Percentiles rank a stretch among this genome's conserved stretches.
Conservation (phyloP, 768 basidiomycete species). For the Gloeophyllum trabeum region DNA sequence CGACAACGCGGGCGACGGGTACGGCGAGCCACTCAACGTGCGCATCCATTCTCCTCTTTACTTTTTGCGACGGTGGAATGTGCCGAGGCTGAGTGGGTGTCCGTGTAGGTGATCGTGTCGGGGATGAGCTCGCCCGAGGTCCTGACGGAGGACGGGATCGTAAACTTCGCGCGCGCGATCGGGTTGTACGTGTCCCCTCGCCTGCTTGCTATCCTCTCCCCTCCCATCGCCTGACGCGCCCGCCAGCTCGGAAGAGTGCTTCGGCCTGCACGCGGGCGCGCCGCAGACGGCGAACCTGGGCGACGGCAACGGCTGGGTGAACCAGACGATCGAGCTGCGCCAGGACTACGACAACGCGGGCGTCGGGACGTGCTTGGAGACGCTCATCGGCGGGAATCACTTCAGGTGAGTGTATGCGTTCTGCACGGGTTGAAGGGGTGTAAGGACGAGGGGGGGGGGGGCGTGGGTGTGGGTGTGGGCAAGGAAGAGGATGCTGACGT, state of each 20-base stretch:
- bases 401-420: conserved; percentile 2
- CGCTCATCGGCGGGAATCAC: conserved; percentile 8
- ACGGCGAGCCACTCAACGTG: conserved; percentile 27
- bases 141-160: conserved; percentile 37
- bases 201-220: not conserved
- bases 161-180: conserved; percentile 42
- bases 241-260: conserved; percentile 13
- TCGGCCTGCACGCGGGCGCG: conserved; percentile 21
- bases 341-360: conserved; percentile 25
- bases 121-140: conserved; percentile 41
- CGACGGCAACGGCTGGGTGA: conserved; percentile 31
- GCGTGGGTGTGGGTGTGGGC: too few relatives aligned
- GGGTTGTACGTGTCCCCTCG: conserved; percentile 32
- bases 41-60: not conserved
- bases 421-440: too few relatives aligned
- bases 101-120: conserved; percentile 38
- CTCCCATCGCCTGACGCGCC: not conserved
- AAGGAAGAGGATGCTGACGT: not conserved
- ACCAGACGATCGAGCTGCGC: conserved; percentile 33
- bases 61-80: not conserved
- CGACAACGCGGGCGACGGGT: conserved; percentile 18
- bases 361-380: conserved; percentile 30
- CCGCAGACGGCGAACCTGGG: conserved; percentile 34
- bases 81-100: not conserved
- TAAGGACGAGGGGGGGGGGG: too few relatives aligned